Conservation (phyloP, 2,329 filamentous ascomycete genomes). For the Fusarium penzigii region DNA sequence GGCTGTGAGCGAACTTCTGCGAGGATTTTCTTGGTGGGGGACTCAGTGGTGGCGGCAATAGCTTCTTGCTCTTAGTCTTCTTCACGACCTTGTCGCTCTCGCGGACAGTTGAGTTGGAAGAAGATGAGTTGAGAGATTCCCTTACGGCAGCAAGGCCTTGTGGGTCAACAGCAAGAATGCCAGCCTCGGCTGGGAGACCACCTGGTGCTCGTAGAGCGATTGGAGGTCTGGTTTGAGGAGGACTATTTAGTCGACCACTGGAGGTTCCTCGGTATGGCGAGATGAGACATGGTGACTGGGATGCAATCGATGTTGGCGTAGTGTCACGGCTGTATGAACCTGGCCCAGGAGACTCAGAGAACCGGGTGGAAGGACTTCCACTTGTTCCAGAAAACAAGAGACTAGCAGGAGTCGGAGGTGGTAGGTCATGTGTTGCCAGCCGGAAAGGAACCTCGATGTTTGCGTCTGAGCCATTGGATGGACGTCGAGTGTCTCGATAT, state of each 20-base stretch:
- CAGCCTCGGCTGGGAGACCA: conserved; percentile 54
- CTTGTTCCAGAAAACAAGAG: conserved; percentile 64
- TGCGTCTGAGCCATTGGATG: conserved; percentile 35
- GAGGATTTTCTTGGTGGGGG: conserved; percentile 65
- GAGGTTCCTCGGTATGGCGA: conserved; percentile 47
- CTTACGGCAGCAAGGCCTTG: conserved; percentile 65
- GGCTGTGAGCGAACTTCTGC: conserved; percentile 48
- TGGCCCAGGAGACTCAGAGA: conserved; percentile 70
- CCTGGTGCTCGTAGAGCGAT: conserved; percentile 59
- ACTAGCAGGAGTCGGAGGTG: conserved; percentile 61
- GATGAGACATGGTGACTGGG: conserved; percentile 67
- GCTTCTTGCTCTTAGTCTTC: conserved; percentile 44
- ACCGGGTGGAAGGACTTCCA: conserved; percentile 72
- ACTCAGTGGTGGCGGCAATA: conserved; percentile 56
- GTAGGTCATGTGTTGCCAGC: conserved; percentile 63
- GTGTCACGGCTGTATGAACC: conserved; percentile 75
- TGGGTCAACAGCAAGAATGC: conserved; percentile 47
- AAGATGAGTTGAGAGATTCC: conserved; percentile 72
- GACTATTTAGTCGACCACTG: conserved; percentile 57
- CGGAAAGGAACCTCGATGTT: conserved; percentile 53
- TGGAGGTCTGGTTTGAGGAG: conserved; percentile 57
- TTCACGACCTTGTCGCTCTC: conserved; percentile 45
- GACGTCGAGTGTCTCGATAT: conserved; percentile 52
- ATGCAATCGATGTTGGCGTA: conserved; percentile 76
- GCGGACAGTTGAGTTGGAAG: conserved; percentile 68